These are phyloP conservation scores for Cyclaneusma minus DNA, from an alignment of 2,329 filamentous ascomycete species.

Conservation along the genomic window DNA sequence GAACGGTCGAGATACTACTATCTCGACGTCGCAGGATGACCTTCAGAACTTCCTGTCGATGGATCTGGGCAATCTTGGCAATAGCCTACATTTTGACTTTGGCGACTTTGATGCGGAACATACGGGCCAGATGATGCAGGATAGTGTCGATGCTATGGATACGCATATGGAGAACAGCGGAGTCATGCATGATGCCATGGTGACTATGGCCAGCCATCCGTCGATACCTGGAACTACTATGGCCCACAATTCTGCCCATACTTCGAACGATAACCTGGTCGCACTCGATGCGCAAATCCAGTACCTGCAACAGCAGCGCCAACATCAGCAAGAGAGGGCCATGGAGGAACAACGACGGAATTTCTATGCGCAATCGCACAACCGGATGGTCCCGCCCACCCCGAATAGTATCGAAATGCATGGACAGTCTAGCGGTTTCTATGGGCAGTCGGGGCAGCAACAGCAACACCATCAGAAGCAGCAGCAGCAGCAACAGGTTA, in stretches of 20 bases:
- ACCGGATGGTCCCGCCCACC: conserved; percentile 57
- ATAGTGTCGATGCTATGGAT: conserved; percentile 26
- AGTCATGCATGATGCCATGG: conserved; percentile 28
- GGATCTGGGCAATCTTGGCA: conserved; percentile 34
- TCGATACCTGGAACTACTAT: conserved; percentile 22
- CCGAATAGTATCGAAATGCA: conserved; percentile 70
- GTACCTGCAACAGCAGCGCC: conserved; percentile 46
- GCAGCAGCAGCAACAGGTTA: conserved; percentile 36
- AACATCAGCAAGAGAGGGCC: conserved; percentile 34
- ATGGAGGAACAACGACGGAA: conserved; percentile 32
- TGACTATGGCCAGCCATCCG: conserved; percentile 32
- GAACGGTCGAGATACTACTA: conserved; percentile 39
- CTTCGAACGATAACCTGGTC: conserved; percentile 34
- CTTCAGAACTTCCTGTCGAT: conserved; percentile 51
- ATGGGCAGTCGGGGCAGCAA: no score
- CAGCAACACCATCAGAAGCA: conserved; percentile 34
- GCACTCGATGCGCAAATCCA: conserved; percentile 52
- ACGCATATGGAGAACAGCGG: conserved; percentile 27
- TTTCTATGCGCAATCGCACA: conserved; percentile 36
- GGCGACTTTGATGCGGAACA: conserved; percentile 29
- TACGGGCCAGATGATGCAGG: conserved; percentile 15
- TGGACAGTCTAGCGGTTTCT: conserved; percentile 37
- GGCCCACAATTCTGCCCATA: conserved; percentile 29
- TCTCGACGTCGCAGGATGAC: conserved; percentile 40
- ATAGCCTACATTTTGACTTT: conserved; percentile 44